Base-by-base conservation (phyloP, 75 land plant genomes). In the Pinus taeda region DNA sequence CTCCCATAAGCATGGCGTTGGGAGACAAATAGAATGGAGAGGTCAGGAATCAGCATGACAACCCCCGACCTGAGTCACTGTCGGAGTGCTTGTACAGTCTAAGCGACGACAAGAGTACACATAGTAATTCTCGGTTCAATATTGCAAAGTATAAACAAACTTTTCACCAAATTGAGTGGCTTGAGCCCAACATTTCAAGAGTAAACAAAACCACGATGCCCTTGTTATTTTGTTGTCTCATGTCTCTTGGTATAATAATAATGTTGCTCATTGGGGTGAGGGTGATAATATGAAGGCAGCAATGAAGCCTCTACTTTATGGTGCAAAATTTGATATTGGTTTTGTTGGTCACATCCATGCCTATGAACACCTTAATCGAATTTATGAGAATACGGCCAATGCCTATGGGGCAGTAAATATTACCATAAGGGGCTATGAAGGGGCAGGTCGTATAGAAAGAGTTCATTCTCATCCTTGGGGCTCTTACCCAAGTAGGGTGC, bases 231-330 rank as follows among this genome's bases (percentile, higher is more conserved):
- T 71, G 36, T 75, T 84, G n/a, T 69, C 81, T 39, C 88, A 87
- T 81, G 87, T 83, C 22, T 87, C 88, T 18, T 87, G 88, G 88
- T 87, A 87, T 74, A 87, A 87, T 65, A 87, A 77, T 73, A 84
- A 87, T 64, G 8, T 37, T 67, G 83, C 79, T 12, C 83, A 84
- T 69, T 80, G 71, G 58, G 83, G 83, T 20, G 79, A 87, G 30
- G 87, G 87, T 57, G 87, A 84, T 4, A 71, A 53, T 3, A 84
- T 84, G 88, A 87, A 74, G 87, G 78, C 62, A 60, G 29, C 57
- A 20, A 78, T 87, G 83, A 87, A 87, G 80, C 18, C 74, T 7
- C 4, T 85, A n/a, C 73, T 87, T 7, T 64, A 78, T 24, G 78
- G 74, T 60, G 80, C 74, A 71, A 75, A 78, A 29, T 77, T 80